A percentile compares a stretch with the other conserved stretches of the same genome.
Evolutionary conservation across 345 rosid genomes (phyloP).

Genomic region (Nephelium lappaceum): DNA sequence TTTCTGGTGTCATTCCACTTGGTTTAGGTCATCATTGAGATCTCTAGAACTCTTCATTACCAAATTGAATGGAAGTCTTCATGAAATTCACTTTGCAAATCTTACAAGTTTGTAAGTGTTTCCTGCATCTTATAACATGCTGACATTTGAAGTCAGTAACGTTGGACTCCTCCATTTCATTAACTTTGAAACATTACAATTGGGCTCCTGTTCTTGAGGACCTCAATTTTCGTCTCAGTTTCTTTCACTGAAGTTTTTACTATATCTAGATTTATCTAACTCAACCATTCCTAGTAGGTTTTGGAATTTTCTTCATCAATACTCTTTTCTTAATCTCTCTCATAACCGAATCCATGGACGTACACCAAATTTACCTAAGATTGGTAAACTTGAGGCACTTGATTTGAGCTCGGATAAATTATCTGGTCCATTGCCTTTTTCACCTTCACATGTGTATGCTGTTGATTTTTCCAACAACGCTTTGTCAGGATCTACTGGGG

Average conservation of each 20-base stretch:
- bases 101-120: constrained; percentile 24
- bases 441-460: too few relatives aligned
- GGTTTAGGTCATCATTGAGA: neutral
- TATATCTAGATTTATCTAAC: constrained; percentile 27
- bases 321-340: constrained; percentile 22
- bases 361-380: constrained; percentile 18
- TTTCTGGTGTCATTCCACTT: neutral
- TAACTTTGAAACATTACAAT: too few relatives aligned
- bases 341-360: constrained; percentile 27
- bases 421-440: neutral
- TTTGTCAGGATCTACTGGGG: neutral
- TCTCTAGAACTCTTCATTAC: neutral
- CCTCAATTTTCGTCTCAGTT: constrained; percentile 37
- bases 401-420: constrained; percentile 27
- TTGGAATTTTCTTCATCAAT: constrained; percentile 7
- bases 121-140: constrained; percentile 24
- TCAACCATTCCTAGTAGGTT: constrained; percentile 28
- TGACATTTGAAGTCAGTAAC: constrained; percentile 19
- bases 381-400: constrained; percentile 9
- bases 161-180: constrained; percentile 34
- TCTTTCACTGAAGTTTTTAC: neutral
- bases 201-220: constrained; percentile 29
- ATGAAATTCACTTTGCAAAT: constrained; percentile 29
- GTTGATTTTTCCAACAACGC: constrained; percentile 15
- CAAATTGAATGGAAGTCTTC: neutral